These are phyloP conservation scores for Athelia psychrophila DNA, from an alignment of 1,284 basidiomycete genomes.

Conservation along the genomic window DNA sequence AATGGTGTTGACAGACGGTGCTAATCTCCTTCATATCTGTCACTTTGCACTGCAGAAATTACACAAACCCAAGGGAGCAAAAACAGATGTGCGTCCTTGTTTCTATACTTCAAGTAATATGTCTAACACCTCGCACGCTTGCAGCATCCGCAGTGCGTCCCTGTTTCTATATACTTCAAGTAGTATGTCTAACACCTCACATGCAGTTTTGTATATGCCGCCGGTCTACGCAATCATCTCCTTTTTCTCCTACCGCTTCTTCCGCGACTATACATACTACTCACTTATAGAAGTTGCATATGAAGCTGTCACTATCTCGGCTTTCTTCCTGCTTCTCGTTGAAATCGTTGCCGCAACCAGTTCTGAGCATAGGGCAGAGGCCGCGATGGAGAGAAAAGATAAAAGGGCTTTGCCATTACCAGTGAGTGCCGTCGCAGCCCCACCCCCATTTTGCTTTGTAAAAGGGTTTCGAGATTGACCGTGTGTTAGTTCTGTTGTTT, in stretches of 20 bases:
- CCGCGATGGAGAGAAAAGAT: conserved; percentile 76
- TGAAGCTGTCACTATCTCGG: conserved; percentile 74
- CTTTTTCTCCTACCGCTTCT: conserved; percentile 86
- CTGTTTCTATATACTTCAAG: no score
- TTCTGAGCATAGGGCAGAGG: conserved; percentile 53
- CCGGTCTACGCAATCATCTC: conserved; percentile 82
- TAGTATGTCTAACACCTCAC: no score
- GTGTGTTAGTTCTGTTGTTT: conserved; percentile 61
- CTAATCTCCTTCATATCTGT: conserved; percentile 56
- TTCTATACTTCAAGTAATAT: not conserved
- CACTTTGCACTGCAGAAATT: conserved; percentile 63
- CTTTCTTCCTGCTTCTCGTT: conserved; percentile 81
- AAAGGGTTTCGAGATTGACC: not conserved
- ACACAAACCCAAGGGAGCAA: conserved; percentile 65
- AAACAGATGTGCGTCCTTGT: conserved; percentile 57
- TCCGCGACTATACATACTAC: conserved; percentile 81
- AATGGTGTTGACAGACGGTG: conserved; percentile 43
- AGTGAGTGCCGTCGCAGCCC: conserved; percentile 33
- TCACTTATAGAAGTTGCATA: conserved; percentile 69
- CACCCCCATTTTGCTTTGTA: not conserved
- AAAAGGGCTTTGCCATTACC: conserved; percentile 75
- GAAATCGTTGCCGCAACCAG: conserved; percentile 80
- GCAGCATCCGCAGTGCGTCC: conserved; percentile 53
- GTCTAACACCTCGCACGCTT: conserved; percentile 1
- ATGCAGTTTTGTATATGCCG: conserved; percentile 70